Evolutionary conservation across 257 asterid genomes (phyloP).

Genomic region (Gardenia jasminoides): DNA sequence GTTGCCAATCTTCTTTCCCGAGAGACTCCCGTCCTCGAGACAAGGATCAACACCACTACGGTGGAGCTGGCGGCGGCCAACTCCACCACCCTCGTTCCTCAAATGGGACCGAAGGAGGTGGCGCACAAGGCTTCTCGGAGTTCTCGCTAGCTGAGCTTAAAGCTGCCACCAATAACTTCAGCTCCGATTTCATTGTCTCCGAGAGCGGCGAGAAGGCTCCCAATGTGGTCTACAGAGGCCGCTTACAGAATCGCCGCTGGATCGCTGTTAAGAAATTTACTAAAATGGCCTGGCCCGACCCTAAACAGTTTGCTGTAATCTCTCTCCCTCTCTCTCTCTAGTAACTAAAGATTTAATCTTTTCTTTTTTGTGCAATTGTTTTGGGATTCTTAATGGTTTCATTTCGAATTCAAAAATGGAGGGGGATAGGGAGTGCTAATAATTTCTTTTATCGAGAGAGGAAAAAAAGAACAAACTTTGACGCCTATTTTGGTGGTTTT

Average conservation of each 20-base stretch:
- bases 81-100: conserved; percentile 49
- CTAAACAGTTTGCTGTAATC: conserved; percentile 82
- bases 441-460: not conserved
- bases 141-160: conserved; percentile 75
- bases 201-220: conserved; percentile 99
- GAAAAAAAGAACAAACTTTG: conserved; percentile 10
- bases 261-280: conserved; percentile 91
- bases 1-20: conserved; percentile 51
- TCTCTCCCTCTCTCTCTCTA: not conserved
- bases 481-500: conserved; percentile 4
- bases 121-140: conserved; percentile 60
- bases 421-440: not conserved
- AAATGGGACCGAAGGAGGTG: conserved; percentile 35
- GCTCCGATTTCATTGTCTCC: conserved; percentile 81
- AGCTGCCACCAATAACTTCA: conserved; percentile 83
- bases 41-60: conserved; percentile 47
- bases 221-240: conserved; percentile 79
- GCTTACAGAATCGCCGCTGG: conserved; percentile 79
- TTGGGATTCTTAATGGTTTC: conserved; percentile 24
- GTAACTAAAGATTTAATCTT: conserved; percentile 2
- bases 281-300: conserved; percentile 93
- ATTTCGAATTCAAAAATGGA: not conserved
- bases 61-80: conserved; percentile 2
- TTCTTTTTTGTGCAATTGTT: not conserved
- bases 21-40: conserved; percentile 35